Evolutionary conservation across 176 grass and related monocot species (phyloP), one percentile per base, ranked within the genome.

Genomic region (Zea luxurians): DNA sequence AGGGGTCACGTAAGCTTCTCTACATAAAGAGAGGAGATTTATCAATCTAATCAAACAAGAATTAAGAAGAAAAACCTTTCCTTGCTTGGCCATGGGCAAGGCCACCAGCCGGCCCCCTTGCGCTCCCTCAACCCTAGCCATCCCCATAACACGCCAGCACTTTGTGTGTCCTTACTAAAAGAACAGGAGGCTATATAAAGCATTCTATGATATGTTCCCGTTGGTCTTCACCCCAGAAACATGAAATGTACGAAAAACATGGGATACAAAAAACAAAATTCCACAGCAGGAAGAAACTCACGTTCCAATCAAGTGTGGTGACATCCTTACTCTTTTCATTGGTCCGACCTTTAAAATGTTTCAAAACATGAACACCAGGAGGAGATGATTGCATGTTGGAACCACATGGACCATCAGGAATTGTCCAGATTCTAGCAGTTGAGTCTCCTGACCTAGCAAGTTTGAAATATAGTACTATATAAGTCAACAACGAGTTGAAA

Each of bases 301-400:
- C 96, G 81, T 94, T 98, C 96, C 96, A 98, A 57, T 98, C 96
- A 85, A 98, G 89, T 10, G 96, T 98, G 4, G 96, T 98, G 71
- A 98, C 96, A 86, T 98, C 96, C 83, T 97, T 97, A 80, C 91
- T 92, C 89, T 98, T 98, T 78, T 98, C 91, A 18, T 92, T 94
- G 38, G 92, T 90, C 59, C 89, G 80, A 44, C 91, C 96, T 70
- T 98, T 94, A 68, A 90, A 98, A 87, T 98, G 88, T 83, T 98
- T 98, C 64, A 98, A 83, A 80, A 94, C 96, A 79, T 97, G 89
- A 84, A 88, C 92, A 90, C 79, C 70, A 8, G 85, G 82, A 82
- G 91, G 44, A 59, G 81, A 77, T 72, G 88, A 69, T 71, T 92
- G 91, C 68, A 81, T 48, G 71, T 73, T 57, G 54, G 86, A 78